phyloP scores from a whole-genome alignment of 768 basidiomycete genomes.

The Tricholoma sp. region DNA sequence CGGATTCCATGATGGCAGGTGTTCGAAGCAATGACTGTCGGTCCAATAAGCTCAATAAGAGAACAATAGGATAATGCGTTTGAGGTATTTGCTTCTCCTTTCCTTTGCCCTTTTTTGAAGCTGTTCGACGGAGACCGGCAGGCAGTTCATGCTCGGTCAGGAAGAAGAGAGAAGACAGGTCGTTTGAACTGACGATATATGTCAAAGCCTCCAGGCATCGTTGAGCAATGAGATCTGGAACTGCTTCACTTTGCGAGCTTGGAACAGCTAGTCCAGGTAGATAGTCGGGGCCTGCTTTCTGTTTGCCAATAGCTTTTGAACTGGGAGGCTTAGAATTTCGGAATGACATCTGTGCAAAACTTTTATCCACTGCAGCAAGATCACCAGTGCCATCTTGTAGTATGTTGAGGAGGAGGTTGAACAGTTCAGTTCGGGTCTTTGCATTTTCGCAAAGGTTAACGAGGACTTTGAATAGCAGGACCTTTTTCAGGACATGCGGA shows the following conservation, averaged over 20 bases:
- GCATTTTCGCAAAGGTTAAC: slow-evolving; percentile 95
- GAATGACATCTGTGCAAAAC: slow-evolving; percentile 88
- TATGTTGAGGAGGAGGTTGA: slow-evolving; percentile 91
- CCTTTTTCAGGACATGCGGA: slow-evolving; percentile 87
- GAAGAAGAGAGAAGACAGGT: slow-evolving; percentile 87
- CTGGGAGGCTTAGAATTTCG: slow-evolving; percentile 48
- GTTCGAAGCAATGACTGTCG: slow-evolving; percentile 82
- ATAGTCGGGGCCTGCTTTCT: slow-evolving; percentile 54
- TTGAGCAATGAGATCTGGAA: slow-evolving; percentile 91
- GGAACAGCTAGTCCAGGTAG: slow-evolving; percentile 44
- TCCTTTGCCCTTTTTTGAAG: slow-evolving; percentile 87
- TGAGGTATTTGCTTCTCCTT: slow-evolving; percentile 84
- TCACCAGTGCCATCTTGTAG: slow-evolving; percentile 95
- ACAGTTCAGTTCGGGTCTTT: slow-evolving; percentile 85
- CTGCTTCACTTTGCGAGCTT: slow-evolving; percentile 64
- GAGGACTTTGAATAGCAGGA: slow-evolving; percentile 80
- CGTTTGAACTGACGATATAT: slow-evolving; percentile 83
- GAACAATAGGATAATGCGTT: slow-evolving; percentile 87
- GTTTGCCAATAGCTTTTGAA: slow-evolving; percentile 65
- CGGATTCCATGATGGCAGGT: slow-evolving; percentile 87
- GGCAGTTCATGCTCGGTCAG: slow-evolving; percentile 92
- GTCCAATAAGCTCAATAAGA: slow-evolving; percentile 84
- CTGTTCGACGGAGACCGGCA: slow-evolving; percentile 61
- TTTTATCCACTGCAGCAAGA: slow-evolving; percentile 85
- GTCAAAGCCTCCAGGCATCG: slow-evolving; percentile 89